Evolutionary conservation across 2,329 filamentous ascomycete species (phyloP), one percentile per base, ranked within the genome.

Genomic region (Aspergillus pseudotamarii): DNA sequence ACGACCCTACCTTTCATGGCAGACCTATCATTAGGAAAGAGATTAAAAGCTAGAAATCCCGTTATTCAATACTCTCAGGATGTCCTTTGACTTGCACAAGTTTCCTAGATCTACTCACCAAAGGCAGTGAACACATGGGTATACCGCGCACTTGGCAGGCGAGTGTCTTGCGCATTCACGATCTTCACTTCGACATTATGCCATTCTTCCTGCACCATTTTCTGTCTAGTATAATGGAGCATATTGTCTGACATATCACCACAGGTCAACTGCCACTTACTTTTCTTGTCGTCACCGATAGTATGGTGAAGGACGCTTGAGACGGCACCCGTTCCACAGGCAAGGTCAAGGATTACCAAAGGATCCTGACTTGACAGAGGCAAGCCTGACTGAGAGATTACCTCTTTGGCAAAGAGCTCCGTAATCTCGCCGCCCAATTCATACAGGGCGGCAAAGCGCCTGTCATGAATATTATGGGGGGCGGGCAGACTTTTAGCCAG

Each of bases 261-360:
- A 34, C 81, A 84, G n/a, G 84, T 69, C 59, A 87, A 77, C 26
- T 76, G 78, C 72, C 84, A 85, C 59, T 72, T 69, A 10, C 69
- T 71, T 23, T 84, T 74, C 6, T 81, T 72, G 1, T 79, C 68
- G 9, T 70, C 72, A 14, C 77, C 66, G 16, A 87, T 63, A 3
- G 68, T 71, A 11, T 71, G 70, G 61, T 84, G 80, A 16, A 86
- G 68, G 30, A 81, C 72, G 10, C 81, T 79, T 1, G 81, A 81
- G 14, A 86, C 75, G 19, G 85, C 77, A 0, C 85, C 86, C 4
- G 79, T 78, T 0, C 85, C 85, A 60, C 85, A 87, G 8, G 83
- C 85, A 65, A 81, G 81, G 62, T 88, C 86, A 12, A 88, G 70
- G 28, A 87, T 64, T 9, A 73, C 66, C 2, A 78, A 65, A 16